Percentiles rank a stretch among this genome's conserved stretches.
Evolutionary conservation across 2,329 filamentous ascomycete genomes (phyloP).

Genomic region (Malbranchea cinnamomea): DNA sequence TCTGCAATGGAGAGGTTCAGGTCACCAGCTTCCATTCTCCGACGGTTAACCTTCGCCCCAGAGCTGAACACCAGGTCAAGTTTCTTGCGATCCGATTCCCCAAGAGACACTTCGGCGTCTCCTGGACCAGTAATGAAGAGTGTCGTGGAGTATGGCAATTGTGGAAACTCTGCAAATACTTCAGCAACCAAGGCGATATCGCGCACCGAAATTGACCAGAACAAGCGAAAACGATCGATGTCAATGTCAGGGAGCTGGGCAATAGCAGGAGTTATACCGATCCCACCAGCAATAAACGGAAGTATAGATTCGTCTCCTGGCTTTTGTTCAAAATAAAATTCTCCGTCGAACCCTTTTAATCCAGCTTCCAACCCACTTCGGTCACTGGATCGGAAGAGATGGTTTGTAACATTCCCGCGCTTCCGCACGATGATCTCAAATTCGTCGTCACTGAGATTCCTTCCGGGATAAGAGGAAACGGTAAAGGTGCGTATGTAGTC

Average conservation of each 20-base stretch:
- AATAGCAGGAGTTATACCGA: conserved; percentile 73
- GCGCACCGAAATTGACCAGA: conserved; percentile 51
- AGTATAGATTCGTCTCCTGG: conserved; percentile 24
- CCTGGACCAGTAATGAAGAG: conserved; percentile 49
- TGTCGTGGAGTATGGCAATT: conserved; percentile 37
- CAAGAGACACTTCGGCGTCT: conserved; percentile 7
- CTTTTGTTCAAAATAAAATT: conserved; percentile 33
- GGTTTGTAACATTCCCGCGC: conserved; percentile 52
- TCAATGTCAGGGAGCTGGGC: conserved; percentile 46
- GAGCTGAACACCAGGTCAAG: conserved; percentile 23
- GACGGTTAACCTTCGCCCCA: conserved; percentile 23
- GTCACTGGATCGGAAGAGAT: conserved; percentile 46
- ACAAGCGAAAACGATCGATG: conserved; percentile 35
- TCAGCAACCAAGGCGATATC: conserved; percentile 52
- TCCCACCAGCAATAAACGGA: conserved; percentile 59
- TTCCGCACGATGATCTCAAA: conserved; percentile 60
- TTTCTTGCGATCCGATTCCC: conserved; percentile 24
- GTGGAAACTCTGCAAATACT: conserved; percentile 37
- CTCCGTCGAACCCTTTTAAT: conserved; percentile 59
- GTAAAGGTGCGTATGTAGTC: conserved; percentile 77
- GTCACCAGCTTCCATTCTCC: conserved; percentile 36
- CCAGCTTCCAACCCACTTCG: conserved; percentile 44
- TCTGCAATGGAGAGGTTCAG: conserved; percentile 23
- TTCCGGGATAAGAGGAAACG: conserved; percentile 45
- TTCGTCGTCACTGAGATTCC: conserved; percentile 26